Evolutionary conservation across 768 basidiomycete species (phyloP).

Genomic region (Termitomyces sp.): DNA sequence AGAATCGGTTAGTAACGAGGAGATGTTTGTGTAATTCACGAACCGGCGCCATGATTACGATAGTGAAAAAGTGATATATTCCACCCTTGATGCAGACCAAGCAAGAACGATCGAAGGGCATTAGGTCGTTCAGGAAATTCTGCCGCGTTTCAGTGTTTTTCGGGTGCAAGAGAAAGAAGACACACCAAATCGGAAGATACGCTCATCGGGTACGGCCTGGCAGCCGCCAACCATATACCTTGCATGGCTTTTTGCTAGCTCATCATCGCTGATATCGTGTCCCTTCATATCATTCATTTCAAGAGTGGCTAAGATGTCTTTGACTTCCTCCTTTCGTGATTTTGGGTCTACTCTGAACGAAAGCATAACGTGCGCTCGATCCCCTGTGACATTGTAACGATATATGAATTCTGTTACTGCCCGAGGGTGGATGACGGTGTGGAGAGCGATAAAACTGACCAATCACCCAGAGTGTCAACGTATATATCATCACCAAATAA

Average conservation of each 20-base stretch:
- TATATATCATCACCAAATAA: not conserved
- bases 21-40: constrained; percentile 21
- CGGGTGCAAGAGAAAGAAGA: constrained; percentile 10
- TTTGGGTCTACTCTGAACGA: constrained; percentile 81
- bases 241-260: constrained; percentile 91
- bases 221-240: constrained; percentile 94
- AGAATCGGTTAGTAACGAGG: constrained; percentile 3
- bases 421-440: constrained; percentile 85
- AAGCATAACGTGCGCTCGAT: constrained; percentile 79
- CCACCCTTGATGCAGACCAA: constrained; percentile 79
- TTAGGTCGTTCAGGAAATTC: constrained; percentile 96
- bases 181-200: constrained; percentile 90
- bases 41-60: constrained; percentile 94
- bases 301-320: constrained; percentile 59
- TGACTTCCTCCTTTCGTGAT: constrained; percentile 55
- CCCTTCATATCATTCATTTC: constrained; percentile 71
- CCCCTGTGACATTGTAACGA: constrained; percentile 68
- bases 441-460: constrained; percentile 81
- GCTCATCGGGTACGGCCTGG: constrained; percentile 71
- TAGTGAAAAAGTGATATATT: constrained; percentile 98
- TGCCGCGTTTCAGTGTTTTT: constrained; percentile 23
- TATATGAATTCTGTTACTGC: constrained; percentile 96
- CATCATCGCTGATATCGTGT: constrained; percentile 89
- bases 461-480: not conserved
- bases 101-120: constrained; percentile 86